phyloP scores from a whole-genome alignment of 1,284 basidiomycete genomes.

The Ganoderma sinense region DNA sequence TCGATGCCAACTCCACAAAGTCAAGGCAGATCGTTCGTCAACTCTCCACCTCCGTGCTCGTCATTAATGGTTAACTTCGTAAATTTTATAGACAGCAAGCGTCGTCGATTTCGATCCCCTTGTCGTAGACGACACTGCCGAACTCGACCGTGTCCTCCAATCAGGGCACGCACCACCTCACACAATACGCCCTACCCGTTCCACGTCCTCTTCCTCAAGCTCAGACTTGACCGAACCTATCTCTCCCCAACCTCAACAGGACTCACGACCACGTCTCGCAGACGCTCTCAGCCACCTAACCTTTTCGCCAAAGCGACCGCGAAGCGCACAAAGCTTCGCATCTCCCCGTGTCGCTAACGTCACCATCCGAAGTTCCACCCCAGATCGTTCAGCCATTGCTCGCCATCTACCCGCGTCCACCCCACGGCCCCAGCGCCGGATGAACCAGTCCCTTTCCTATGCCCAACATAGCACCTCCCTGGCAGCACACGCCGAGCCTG shows the following conservation, averaged over 20 bases:
- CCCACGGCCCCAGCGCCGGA: slow-evolving; percentile 23
- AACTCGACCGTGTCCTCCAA: slow-evolving; percentile 68
- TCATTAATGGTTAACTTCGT: slow-evolving; percentile 9
- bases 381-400: slow-evolving; percentile 21
- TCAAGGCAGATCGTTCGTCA: slow-evolving; percentile 55
- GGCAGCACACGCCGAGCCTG: slow-evolving; percentile 46
- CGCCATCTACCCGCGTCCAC: slow-evolving; percentile 28
- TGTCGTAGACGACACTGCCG: slow-evolving; percentile 65
- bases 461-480: slow-evolving; percentile 38
- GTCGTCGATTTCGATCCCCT: slow-evolving; percentile 54
- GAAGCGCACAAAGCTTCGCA: slow-evolving; percentile 49
- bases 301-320: slow-evolving; percentile 76
- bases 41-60: neutral
- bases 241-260: slow-evolving; percentile 36
- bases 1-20: slow-evolving; percentile 58
- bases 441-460: slow-evolving; percentile 31
- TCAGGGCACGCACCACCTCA: slow-evolving; percentile 53
- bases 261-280: slow-evolving; percentile 63
- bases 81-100: slow-evolving; percentile 33
- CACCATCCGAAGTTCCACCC: slow-evolving; percentile 29
- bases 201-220: slow-evolving; percentile 53
- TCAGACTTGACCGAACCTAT: slow-evolving; percentile 48
- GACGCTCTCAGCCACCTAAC: slow-evolving; percentile 70
- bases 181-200: slow-evolving; percentile 49
- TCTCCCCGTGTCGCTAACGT: slow-evolving; percentile 24